These are phyloP conservation scores for Dothideomycetidae sp. DNA, from an alignment of 2,329 filamentous ascomycete species.

Conservation along the genomic window DNA sequence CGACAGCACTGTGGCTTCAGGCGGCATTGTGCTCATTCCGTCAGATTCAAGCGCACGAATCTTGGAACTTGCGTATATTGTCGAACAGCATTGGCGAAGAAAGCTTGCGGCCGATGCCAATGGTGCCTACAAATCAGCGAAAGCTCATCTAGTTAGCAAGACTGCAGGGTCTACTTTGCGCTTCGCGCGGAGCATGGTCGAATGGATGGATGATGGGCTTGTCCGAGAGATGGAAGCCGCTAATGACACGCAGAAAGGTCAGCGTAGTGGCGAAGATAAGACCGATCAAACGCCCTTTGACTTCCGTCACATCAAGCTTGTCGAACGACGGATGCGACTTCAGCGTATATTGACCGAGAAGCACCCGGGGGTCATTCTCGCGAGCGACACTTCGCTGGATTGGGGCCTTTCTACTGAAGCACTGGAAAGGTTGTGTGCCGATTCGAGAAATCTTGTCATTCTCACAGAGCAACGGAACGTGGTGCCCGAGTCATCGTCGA, in stretches of 20 bases:
- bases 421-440: conserved; percentile 57
- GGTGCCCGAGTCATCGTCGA: background rate
- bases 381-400: conserved; percentile 77
- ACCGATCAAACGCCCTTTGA: conserved; percentile 62
- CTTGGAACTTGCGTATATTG: conserved; percentile 75
- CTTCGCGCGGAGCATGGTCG: conserved; percentile 86
- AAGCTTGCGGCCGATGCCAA: conserved; percentile 19
- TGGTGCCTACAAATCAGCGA: conserved; percentile 37
- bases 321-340: conserved; percentile 72
- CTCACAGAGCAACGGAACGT: conserved; percentile 54
- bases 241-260: conserved; percentile 24
- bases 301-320: conserved; percentile 67
- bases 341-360: conserved; percentile 47
- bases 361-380: conserved; percentile 62
- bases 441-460: conserved; percentile 70
- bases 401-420: conserved; percentile 90
- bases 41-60: conserved; percentile 93
- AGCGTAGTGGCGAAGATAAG: conserved; percentile 28
- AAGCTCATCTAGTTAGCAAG: conserved; percentile 69
- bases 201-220: conserved; percentile 98
- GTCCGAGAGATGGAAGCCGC: conserved; percentile 52
- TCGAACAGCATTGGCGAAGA: conserved; percentile 81
- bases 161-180: conserved; percentile 81
- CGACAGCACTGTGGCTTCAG: conserved; percentile 59
- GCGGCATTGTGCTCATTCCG: conserved; percentile 84